Evolutionary conservation across 2,329 filamentous ascomycete genomes (phyloP), one percentile per base, ranked within the genome.

Genomic region (Botryosphaeria dothidea): DNA sequence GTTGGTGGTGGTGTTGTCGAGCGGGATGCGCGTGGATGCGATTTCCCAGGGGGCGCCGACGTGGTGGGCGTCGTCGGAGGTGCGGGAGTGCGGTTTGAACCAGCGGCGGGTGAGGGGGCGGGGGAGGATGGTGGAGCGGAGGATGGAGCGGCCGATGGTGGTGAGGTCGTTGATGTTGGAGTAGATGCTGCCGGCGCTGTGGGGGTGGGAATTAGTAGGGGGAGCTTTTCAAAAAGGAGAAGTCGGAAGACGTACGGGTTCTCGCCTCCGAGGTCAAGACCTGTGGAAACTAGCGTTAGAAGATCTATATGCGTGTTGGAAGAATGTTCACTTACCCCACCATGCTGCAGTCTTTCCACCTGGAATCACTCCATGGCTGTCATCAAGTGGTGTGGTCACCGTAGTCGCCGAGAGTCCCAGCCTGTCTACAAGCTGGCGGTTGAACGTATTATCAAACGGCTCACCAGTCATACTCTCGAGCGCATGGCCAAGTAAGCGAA

Each of bases 391-490:
- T 25, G 70, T 70, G 46, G 62, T 73, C 65, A 71, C 71, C 66
- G 71, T 78, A 1, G 79, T 79, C 17, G 70, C 69, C 11, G 74
- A 79, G 21, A 84, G 68, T 1, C 73, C 73, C 7, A 83, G 71
- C 2, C 79, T 78, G 27, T 74, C 68, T 25, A 80, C 71, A 8
- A 83, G 62, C 3, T 74, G 70, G 2, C 77, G 68, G 17, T 77
- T 62, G 2, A 83, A 65, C 0, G 80, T 67, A 0, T 75, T 68
- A 17, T 72, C 67, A 43, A 77, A 81, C 0, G 71, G 67, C 46
- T 77, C 73, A 2, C 75, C 74, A 0, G 77, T 78, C 6, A 83
- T 78, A 3, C 71, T 75, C 69, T 77, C 81, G 41, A 76, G 71
- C 27, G 72, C 78, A 71, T 75, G 79, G 48, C 67, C 79, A 54